Conservation (phyloP, 441 rosid species). For the Populus hybrid region DNA sequence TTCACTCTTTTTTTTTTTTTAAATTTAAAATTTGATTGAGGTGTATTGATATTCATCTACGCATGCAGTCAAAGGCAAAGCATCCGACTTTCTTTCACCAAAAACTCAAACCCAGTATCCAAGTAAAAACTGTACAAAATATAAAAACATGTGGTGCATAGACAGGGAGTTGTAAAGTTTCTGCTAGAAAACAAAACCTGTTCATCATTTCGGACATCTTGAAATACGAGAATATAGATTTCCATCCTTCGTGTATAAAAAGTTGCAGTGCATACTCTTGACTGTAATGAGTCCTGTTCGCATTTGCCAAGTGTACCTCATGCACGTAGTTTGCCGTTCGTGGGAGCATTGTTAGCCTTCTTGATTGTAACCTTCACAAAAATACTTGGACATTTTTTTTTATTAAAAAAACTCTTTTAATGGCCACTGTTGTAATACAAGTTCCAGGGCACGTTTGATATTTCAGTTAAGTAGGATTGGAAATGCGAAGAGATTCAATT, state of each 20-base stretch:
- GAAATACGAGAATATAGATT: neutral
- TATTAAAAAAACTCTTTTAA: no score
- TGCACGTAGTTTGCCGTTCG: neutral
- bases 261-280: neutral
- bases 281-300: neutral
- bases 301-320: neutral
- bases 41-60: no score
- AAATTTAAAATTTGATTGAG: neutral
- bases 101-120: neutral
- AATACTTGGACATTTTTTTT: neutral
- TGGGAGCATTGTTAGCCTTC: neutral
- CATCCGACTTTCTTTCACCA: neutral
- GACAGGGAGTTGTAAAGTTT: neutral
- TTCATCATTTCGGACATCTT: neutral
- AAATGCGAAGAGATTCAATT: no score
- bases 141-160: no score
- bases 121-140: no score
- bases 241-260: neutral
- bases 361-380: neutral
- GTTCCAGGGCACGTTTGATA: no score
- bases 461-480: no score
- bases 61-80: neutral
- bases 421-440: no score
- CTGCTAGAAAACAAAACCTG: neutral
- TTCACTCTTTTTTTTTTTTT: neutral